Base-by-base conservation (phyloP, 129 eudicot genomes). In the Pittosporum tobira region DNA sequence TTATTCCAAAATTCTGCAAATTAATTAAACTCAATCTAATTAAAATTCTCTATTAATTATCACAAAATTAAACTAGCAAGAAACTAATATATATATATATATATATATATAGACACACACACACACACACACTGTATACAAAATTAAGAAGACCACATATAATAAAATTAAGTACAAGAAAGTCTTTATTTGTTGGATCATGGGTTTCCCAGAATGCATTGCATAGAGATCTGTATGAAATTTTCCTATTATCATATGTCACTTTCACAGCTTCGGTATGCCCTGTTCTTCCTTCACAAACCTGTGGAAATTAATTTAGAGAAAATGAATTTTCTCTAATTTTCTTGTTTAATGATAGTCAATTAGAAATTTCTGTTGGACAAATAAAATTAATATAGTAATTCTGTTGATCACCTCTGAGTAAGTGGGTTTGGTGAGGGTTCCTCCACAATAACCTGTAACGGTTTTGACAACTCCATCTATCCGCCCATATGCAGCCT, bases 351-450 rank as follows among this genome's bases (percentile, higher is more conserved):
- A n/a, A n/a, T n/a, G n/a, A n/a, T n/a, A n/a, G n/a, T n/a, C n/a
- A n/a, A n/a, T n/a, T 46, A 5, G n/a, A 18, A 48, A 48, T 21
- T 48, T 48, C 10, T 0, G 19, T 13, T n/a, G 3, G 18, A 48
- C 5, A 48, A 3, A 48, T 48, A 48, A 6, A 15, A n/a, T 16
- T 43, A 43, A 10, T 8, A 21, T 0, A n/a, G 19, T 6, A 3
- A 6, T 2, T 48, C 4, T 48, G 0, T 48, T 3, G 0, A 3
- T n/a, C 10, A 18, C 53, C 53, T 48, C 1, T 15, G 11, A n/a
- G 53, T 48, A 48, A 6, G 53, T n/a, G 25, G 53, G 53, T 18
- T 48, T 48, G 18, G 15, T 48, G 53, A 48, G 53, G 53, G 18
- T 3, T 48, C 53, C 53, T 16, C 22, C 53, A 25, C 53, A 48